Evolutionary conservation across 1,284 basidiomycete genomes (phyloP), one percentile per base, ranked within the genome.

Genomic region (Prillingera fragicola): DNA sequence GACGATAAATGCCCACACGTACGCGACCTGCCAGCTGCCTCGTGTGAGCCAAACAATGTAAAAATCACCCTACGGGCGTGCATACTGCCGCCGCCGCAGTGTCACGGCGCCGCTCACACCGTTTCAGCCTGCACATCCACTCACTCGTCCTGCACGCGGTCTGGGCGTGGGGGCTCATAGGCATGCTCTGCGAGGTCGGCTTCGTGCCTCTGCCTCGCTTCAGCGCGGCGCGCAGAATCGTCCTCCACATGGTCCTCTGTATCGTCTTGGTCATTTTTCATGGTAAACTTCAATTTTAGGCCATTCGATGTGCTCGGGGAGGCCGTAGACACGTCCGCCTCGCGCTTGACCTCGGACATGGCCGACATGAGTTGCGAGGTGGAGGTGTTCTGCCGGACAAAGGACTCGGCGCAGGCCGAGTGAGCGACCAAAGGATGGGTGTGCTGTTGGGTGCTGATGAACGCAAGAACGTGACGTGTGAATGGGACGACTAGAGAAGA

Each of bases 1-100:
- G 44, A 56, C 43, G 27, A 68, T 65, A 47, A 69, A 69, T 22
- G 62, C 60, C 67, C 67, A 69, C 12, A 57, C 53, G 40, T 68
- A 69, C 4, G 65, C 60, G 18, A 67, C 63, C 52, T 69, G 65
- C 67, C 67, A 69, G 46, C 67, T 69, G 45, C 25, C 44, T 19
- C 15, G 38, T 26, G 14, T 22, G 31, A 27, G 38, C 19, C 8
- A 33, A n/a, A 21, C 43, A 9, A 17, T 8, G 35, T n/a, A n/a
- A n/a, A n/a, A n/a, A n/a, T 17, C 22, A 42, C 9, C 22, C n/a
- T 17, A 42, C 31, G 22, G 4, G 13, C 8, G 23, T 17, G 35
- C 34, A 25, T 25, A 17, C 29, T 29, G 34, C 24, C 19, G 10
- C 23, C 25, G 15, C 19, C 37, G 22, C 23, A 25, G 32, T 38